Conservation (phyloP, 1,284 basidiomycete genomes). For the Heterobasidion annosum region DNA sequence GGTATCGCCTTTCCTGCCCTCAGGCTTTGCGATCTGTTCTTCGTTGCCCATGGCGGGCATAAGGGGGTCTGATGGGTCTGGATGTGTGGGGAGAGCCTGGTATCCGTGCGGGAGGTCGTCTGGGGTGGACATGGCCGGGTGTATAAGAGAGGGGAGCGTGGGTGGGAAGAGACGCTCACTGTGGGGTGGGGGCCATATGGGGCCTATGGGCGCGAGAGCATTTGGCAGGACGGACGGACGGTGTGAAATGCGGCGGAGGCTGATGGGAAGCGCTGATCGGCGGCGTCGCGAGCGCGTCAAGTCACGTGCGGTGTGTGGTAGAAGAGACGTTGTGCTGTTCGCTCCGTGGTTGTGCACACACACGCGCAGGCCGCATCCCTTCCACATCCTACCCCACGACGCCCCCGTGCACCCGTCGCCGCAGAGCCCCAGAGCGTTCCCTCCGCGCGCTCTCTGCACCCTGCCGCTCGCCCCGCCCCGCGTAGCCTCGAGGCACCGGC, state of each 20-base stretch:
- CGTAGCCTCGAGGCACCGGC: neutral
- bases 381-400: neutral
- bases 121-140: neutral
- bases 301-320: too few relatives aligned
- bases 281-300: neutral
- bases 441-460: too few relatives aligned
- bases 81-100: neutral
- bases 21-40: constrained; percentile 21
- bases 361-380: neutral
- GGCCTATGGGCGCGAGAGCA: neutral
- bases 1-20: constrained; percentile 30
- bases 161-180: neutral
- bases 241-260: neutral
- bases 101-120: neutral
- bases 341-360: too few relatives aligned
- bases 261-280: neutral
- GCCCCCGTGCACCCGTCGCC: neutral
- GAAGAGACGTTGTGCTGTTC: too few relatives aligned
- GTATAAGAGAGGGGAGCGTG: neutral
- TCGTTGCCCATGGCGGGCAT: neutral
- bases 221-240: neutral
- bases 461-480: neutral
- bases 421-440: neutral
- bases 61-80: neutral
- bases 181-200: neutral